These are phyloP conservation scores for Cadophora sp. DNA, from an alignment of 2,329 filamentous ascomycete genomes.

Conservation along the genomic window DNA sequence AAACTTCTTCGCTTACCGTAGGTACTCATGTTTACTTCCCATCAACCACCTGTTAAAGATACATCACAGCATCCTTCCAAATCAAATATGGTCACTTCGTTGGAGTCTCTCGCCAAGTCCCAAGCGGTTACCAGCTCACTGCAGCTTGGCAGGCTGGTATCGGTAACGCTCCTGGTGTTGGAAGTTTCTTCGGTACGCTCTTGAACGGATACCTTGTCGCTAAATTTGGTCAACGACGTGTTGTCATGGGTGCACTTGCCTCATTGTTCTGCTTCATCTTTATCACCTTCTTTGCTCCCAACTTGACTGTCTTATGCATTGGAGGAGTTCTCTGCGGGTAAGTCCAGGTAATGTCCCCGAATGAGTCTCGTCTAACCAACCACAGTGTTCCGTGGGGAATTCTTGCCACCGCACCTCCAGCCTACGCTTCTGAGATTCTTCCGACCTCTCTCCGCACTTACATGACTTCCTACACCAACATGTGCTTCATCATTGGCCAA, in stretches of 20 bases:
- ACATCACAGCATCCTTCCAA: neutral
- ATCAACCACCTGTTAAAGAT: neutral
- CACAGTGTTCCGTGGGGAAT: conserved; percentile 53
- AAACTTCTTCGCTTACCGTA: conserved; percentile 10
- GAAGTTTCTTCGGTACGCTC: conserved; percentile 6
- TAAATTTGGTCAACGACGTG: conserved; percentile 55
- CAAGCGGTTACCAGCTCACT: conserved; percentile 11
- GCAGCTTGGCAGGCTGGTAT: conserved; percentile 1
- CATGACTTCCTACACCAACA: conserved; percentile 52
- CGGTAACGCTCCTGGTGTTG: conserved; percentile 3
- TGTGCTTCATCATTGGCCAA: conserved; percentile 40
- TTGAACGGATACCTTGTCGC: conserved; percentile 53
- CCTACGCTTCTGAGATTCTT: conserved; percentile 51
- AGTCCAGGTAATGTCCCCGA: conserved; percentile 41
- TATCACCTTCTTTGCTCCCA: conserved; percentile 56
- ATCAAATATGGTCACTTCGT: conserved; percentile 1
- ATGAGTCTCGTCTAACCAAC: neutral
- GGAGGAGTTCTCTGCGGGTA: conserved; percentile 52
- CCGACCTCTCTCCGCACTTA: conserved; percentile 52
- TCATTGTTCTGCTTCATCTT: conserved; percentile 52
- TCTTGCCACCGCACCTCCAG: conserved; percentile 52
- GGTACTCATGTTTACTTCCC: neutral
- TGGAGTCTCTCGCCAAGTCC: neutral
- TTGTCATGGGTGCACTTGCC: conserved; percentile 52
- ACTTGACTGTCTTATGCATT: conserved; percentile 51